Conservation (phyloP, 2,329 filamentous ascomycete genomes). For the Pseudogymnoascus sp. region DNA sequence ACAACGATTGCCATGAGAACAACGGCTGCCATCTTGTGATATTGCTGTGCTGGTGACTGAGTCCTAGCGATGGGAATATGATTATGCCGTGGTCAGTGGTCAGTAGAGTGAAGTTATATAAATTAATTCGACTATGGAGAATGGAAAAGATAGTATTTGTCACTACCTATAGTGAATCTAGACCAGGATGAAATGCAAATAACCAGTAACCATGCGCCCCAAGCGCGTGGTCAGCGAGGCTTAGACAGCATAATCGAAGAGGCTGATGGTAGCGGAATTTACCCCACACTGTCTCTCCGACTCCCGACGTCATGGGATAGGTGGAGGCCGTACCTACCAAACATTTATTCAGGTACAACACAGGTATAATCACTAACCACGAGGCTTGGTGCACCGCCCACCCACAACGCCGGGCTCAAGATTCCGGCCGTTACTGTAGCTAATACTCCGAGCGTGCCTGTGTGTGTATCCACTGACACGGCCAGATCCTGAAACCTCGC, state of each 20-base stretch:
- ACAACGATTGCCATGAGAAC: slow-evolving; percentile 2
- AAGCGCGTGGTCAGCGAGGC: neutral
- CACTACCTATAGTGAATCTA: neutral
- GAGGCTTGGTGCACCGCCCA: neutral
- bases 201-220: neutral
- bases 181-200: neutral
- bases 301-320: slow-evolving; percentile 3
- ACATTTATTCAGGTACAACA: neutral
- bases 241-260: neutral
- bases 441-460: neutral
- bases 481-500: neutral
- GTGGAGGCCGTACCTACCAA: neutral
- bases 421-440: neutral
- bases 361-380: neutral
- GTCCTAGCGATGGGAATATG: neutral
- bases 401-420: neutral
- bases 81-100: neutral
- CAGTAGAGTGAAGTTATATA: neutral
- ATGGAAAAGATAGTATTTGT: neutral
- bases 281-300: neutral
- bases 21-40: neutral
- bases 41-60: neutral
- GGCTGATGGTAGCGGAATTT: neutral
- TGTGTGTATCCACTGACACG: neutral
- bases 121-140: neutral